Base-by-base conservation (phyloP, 495 filamentous ascomycete genomes). In the Penicillium soppii region DNA sequence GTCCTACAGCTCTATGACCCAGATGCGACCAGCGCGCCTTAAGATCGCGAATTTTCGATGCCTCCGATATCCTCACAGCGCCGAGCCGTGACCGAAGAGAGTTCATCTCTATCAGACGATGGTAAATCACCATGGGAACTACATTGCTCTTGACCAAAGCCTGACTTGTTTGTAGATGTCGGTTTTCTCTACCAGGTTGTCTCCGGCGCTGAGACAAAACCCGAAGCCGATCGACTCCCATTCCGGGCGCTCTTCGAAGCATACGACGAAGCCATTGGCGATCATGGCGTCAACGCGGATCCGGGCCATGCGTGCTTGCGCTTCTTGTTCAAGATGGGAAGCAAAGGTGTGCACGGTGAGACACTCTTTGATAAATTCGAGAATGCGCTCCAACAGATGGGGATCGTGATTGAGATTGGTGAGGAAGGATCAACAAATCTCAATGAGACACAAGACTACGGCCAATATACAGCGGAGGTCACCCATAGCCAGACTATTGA, bases 311-410 rank as follows among this genome's bases (percentile, higher is more conserved):
- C 83, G 45, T 89, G 89, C 59, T 77, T 89, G 68, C 82, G 87
- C 63, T 84, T 91, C 64, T 67, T 96, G 52, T 86, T 95, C 65
- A 87, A 86, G 67, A 85, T 96, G 71, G 88, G 89, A 32, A 84
- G 82, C 56, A 69, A 78, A 58, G 65, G 63, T 17, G 58, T 70
- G 41, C 38, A 58, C 50, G 76, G 73, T 37, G 54, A 72, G 35
- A 75, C 74, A 2, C 67, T 91, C 15, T 82, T 82, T 46, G 81
- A 86, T 43, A 84, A 80, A 47, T 89, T 92, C 61, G 80, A 86
- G 67, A 75, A 71, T 32, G 56, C 85, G 39, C 75, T 94, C 55
- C 74, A 75, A 29, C 72, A 77, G 45, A 75, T 87, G 74, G 85
- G 83, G 29, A 89, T 92, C 54, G 76, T 82, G 27, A 74, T 91